Evolutionary conservation across 805 yeast genomes (phyloP), one percentile per base, ranked within the genome.

Genomic region (Scheffersomyces ergatensis): DNA sequence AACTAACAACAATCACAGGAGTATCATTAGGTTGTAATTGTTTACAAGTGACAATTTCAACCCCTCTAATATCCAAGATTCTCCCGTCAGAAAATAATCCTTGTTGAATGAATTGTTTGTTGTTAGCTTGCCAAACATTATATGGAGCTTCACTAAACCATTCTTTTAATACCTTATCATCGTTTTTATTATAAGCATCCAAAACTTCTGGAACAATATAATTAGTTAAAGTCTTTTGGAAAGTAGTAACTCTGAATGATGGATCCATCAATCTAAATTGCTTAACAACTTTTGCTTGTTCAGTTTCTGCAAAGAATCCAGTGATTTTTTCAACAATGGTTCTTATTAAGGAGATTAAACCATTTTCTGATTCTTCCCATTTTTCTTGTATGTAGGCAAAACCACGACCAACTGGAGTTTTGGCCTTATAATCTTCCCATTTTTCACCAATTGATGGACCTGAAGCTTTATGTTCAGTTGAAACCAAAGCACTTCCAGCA

Each of bases 81-180:
- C 82, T 80, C 34, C 97, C 92, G 54, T 93, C 99, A 12, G 96
- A 82, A 57, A 86, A 87, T 40, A 92, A 71, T 5, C 95, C 95
- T 64, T 90, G 95, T 55, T 90, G 96, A 58, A 85, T 78, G 62
- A 89, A 82, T 59, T 87, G 95, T 65, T 93, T 93, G 62, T 92
- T 89, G 62, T 86, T 88, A 25, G 97, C 96, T 50, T 85, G 80
- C 79, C 95, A 89, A 44, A 93, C 95, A 61, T 92, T 92, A 70
- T 69, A 92, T 33, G 99, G 97, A 21, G 98, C 98, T 67, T 93
- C 99, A 37, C 95, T 83, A 44, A 93, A 79, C 99, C 99, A 93
- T 54, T 73, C 70, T 63, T 90, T 87, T 60, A 93, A 75, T 16
- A 83, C 83, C 37, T 74, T 75, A 48, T 83, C 92, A 53, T 93